phyloP scores from a whole-genome alignment of 140 eudicot species.

The Stevia rebaudiana region DNA sequence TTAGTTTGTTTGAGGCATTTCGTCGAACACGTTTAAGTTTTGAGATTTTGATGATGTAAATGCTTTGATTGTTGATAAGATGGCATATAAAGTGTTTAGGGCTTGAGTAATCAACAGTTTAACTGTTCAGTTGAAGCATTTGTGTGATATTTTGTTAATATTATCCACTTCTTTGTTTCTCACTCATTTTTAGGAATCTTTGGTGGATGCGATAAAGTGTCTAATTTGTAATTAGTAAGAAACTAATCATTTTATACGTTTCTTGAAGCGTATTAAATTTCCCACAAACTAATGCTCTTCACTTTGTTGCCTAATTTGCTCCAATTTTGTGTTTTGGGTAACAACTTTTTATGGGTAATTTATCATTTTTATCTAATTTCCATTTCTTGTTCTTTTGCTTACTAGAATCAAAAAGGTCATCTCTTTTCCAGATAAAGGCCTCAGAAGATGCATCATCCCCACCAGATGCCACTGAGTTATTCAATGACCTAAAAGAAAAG shows the following conservation, averaged over 20 bases:
- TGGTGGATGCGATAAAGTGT: neutral
- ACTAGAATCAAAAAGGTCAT: constrained; percentile 54
- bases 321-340: neutral
- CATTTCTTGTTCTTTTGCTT: constrained; percentile 6
- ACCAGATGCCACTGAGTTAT: constrained; percentile 53
- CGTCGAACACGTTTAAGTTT: constrained; percentile 24
- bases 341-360: neutral
- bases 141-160: neutral
- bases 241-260: neutral
- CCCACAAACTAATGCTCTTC: neutral
- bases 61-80: constrained; percentile 1
- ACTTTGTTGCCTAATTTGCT: neutral
- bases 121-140: neutral
- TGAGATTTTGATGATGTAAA: neutral
- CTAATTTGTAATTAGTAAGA: neutral
- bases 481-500: constrained; percentile 75
- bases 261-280: neutral
- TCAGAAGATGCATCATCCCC: constrained; percentile 58
- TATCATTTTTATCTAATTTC: neutral
- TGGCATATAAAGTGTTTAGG: neutral
- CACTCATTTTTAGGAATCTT: constrained; percentile 15
- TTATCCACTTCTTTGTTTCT: neutral
- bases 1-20: constrained; percentile 26
- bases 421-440: constrained; percentile 58
- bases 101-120: neutral